Evolutionary conservation across 768 basidiomycete genomes (phyloP).

Genomic region (Podaxis sp.): DNA sequence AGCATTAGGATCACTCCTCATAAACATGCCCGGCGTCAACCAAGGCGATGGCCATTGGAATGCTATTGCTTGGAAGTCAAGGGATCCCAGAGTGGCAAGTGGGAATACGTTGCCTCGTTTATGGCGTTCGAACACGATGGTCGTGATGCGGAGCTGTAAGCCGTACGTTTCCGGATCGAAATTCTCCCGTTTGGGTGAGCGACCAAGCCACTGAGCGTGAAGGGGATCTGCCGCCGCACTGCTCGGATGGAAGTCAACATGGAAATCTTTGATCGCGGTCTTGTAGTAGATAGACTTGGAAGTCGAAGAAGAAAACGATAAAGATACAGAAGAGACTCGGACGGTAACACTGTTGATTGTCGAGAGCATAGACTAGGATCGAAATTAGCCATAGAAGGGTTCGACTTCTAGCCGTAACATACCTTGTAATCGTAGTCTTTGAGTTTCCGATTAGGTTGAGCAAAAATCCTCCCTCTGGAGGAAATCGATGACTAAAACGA

Average conservation of each 20-base stretch:
- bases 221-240: slow-evolving; percentile 39
- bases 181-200: slow-evolving; percentile 25
- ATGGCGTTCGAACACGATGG: slow-evolving; percentile 44
- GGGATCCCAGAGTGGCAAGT: slow-evolving; percentile 41
- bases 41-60: slow-evolving; percentile 66
- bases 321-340: slow-evolving; percentile 43
- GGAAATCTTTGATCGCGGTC: slow-evolving; percentile 39
- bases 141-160: slow-evolving; percentile 40
- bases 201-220: slow-evolving; percentile 56
- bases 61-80: slow-evolving; percentile 39
- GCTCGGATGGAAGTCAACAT: slow-evolving; percentile 44
- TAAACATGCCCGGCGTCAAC: slow-evolving; percentile 45
- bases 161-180: slow-evolving; percentile 50
- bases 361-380: slow-evolving; percentile 41
- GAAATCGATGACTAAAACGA: slow-evolving; percentile 44
- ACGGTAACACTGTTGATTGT: slow-evolving; percentile 43
- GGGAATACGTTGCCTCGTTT: slow-evolving; percentile 32
- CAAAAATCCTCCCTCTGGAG: slow-evolving; percentile 35
- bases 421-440: slow-evolving; percentile 39
- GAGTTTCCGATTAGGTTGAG: slow-evolving; percentile 37
- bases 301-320: slow-evolving; percentile 35
- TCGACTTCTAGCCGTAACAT: slow-evolving; percentile 14
- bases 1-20: slow-evolving; percentile 56
- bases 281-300: slow-evolving; percentile 37
- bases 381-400: not conserved